These are phyloP conservation scores for Malania oleifera DNA, from an alignment of 164 flowering plant species.

Conservation along the genomic window DNA sequence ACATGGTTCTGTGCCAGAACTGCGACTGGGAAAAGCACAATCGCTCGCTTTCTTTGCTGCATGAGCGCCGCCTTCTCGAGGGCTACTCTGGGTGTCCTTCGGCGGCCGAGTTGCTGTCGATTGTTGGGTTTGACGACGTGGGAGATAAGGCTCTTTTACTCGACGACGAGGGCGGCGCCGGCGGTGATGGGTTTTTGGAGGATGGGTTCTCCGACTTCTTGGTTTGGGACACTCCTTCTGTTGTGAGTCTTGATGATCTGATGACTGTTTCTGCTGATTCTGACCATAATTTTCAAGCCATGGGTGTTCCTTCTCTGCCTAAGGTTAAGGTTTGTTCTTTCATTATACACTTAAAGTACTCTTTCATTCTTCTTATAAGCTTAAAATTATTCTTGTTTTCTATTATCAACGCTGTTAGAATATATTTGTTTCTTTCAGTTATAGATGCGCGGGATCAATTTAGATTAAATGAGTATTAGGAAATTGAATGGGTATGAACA, in stretches of 20 bases:
- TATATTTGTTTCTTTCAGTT: too few relatives aligned
- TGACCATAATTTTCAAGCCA: constrained; percentile 43
- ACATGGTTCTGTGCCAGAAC: constrained; percentile 57
- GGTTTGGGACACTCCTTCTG: constrained; percentile 60
- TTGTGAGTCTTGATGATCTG: constrained; percentile 56
- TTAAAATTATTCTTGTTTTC: too few relatives aligned
- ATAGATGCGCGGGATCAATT: too few relatives aligned
- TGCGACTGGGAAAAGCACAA: constrained; percentile 77
- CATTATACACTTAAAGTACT: too few relatives aligned
- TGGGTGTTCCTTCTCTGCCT: constrained; percentile 60
- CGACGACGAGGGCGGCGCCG: constrained; percentile 13
- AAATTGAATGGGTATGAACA: too few relatives aligned
- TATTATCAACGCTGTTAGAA: too few relatives aligned
- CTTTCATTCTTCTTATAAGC: too few relatives aligned
- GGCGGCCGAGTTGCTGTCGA: constrained; percentile 34
- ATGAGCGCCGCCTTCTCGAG: constrained; percentile 62
- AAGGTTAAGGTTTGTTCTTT: constrained; percentile 35
- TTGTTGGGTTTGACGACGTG: constrained; percentile 58
- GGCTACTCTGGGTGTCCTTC: constrained; percentile 70
- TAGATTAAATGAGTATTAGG: too few relatives aligned
- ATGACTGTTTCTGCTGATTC: constrained; percentile 33
- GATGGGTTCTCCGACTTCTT: constrained; percentile 37
- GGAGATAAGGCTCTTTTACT: constrained; percentile 27
- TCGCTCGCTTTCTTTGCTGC: constrained; percentile 18
- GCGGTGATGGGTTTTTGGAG: constrained; percentile 5